phyloP scores from a whole-genome alignment of 2,329 filamentous ascomycete genomes.

The Ascochyta viciae-villosae region DNA sequence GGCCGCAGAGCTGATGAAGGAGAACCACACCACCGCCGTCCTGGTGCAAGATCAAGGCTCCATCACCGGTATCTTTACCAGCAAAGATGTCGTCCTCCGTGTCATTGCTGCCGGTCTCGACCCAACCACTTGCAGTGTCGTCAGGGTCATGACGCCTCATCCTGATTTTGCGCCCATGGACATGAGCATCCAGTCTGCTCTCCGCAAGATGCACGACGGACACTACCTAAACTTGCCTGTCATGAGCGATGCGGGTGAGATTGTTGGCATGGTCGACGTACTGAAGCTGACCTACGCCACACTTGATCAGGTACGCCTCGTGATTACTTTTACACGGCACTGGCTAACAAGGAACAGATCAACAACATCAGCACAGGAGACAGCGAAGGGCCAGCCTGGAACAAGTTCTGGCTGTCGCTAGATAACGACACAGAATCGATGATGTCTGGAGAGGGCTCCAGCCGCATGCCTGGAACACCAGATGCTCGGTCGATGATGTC shows the following conservation, averaged over 20 bases:
- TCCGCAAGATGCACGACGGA: constrained; percentile 99
- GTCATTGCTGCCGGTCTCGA: constrained; percentile 97
- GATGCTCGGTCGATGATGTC: constrained; percentile 81
- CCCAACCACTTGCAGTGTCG: constrained; percentile 93
- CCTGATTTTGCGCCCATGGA: constrained; percentile 98
- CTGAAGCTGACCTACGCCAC: constrained; percentile 98
- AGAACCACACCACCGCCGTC: constrained; percentile 96
- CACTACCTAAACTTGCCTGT: constrained; percentile 98
- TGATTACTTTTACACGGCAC: not conserved
- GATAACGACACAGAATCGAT: constrained; percentile 95
- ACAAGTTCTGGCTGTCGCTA: constrained; percentile 99
- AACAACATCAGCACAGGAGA: constrained; percentile 92
- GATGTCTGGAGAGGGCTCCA: constrained; percentile 88
- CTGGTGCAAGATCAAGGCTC: constrained; percentile 95
- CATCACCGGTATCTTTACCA: constrained; percentile 99
- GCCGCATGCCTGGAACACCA: constrained; percentile 70
- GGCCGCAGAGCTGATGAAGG: constrained; percentile 94
- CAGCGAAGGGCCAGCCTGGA: constrained; percentile 96
- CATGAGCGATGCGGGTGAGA: constrained; percentile 96
- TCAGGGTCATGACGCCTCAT: constrained; percentile 98
- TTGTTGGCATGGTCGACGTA: constrained; percentile 99
- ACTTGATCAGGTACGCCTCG: constrained; percentile 78
- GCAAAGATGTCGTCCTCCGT: constrained; percentile 97
- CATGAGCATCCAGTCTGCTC: constrained; percentile 97
- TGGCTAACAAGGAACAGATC: constrained; percentile 56